These are phyloP conservation scores for Pseudonitzschia delicatissima DNA, from an alignment of 108 stramenopile genomes.

Conservation along the genomic window DNA sequence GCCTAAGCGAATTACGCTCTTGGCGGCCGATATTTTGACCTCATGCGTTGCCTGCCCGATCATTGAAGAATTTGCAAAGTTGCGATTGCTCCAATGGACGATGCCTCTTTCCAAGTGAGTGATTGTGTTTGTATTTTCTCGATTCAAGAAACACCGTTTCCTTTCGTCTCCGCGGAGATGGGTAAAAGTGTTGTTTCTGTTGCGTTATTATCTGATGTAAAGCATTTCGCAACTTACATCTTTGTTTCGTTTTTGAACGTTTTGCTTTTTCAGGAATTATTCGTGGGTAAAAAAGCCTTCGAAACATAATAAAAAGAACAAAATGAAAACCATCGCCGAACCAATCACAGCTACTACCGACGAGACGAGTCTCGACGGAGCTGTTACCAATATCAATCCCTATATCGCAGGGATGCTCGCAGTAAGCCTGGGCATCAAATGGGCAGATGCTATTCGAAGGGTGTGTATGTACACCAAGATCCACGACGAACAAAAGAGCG, in stretches of 20 bases:
- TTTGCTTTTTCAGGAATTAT: conserved; percentile 48
- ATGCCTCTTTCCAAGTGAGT: conserved; percentile 44
- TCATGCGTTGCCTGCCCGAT: conserved; percentile 79
- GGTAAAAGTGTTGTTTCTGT: no score
- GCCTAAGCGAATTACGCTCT: conserved; percentile 81
- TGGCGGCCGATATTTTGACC: conserved; percentile 78
- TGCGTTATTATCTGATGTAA: neutral
- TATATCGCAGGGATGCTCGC: conserved; percentile 82
- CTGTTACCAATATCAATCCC: conserved; percentile 75
- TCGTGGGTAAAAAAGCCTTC: conserved; percentile 43
- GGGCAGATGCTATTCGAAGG: conserved; percentile 72
- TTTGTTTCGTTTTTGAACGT: neutral
- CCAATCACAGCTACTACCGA: conserved; percentile 14
- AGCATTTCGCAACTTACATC: neutral
- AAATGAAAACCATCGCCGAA: conserved; percentile 29
- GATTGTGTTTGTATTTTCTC: neutral
- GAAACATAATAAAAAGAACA: conserved; percentile 38
- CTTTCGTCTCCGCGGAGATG: neutral
- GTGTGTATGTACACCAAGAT: conserved; percentile 85
- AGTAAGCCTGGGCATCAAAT: conserved; percentile 74
- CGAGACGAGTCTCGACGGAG: conserved; percentile 17
- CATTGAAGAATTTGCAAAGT: conserved; percentile 84
- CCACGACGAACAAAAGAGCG: conserved; percentile 53
- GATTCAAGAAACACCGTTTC: neutral
- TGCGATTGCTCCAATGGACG: conserved; percentile 65